Percentiles rank a stretch among this genome's conserved stretches.
phyloP scores from a whole-genome alignment of 345 rosid species.

The Rhodamnia rubescens region DNA sequence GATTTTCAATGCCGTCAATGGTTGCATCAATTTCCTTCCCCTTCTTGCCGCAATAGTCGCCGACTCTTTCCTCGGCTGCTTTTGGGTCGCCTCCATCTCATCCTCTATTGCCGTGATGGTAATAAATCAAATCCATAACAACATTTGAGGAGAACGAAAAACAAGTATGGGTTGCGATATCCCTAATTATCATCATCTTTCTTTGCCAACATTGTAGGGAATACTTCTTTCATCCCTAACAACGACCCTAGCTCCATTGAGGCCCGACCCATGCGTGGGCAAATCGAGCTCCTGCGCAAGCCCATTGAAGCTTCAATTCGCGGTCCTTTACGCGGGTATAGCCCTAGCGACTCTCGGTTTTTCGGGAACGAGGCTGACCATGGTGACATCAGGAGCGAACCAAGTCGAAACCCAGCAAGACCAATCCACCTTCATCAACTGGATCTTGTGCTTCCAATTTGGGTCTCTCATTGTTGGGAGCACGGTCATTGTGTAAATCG shows the following conservation, averaged over 20 bases:
- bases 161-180: background rate
- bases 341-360: conserved; percentile 12
- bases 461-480: conserved; percentile 1
- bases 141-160: background rate
- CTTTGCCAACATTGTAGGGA: conserved; percentile 15
- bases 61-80: conserved; percentile 30
- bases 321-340: conserved; percentile 23
- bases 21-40: conserved; percentile 5
- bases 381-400: conserved; percentile 30
- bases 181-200: background rate
- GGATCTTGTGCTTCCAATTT: conserved; percentile 24
- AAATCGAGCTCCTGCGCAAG: conserved; percentile 13
- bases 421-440: conserved; percentile 31
- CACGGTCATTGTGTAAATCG: conserved; percentile 24
- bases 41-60: conserved; percentile 17
- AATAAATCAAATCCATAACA: background rate
- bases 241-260: conserved; percentile 18
- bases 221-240: conserved; percentile 19
- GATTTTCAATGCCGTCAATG: conserved; percentile 8
- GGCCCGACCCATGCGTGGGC: conserved; percentile 18
- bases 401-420: conserved; percentile 22
- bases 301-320: conserved; percentile 19
- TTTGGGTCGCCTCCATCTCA: conserved; percentile 17
- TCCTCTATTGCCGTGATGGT: conserved; percentile 21
- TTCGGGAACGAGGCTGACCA: conserved; percentile 22